Conservation (phyloP, 345 rosid species). For the Syzygium aromaticum region DNA sequence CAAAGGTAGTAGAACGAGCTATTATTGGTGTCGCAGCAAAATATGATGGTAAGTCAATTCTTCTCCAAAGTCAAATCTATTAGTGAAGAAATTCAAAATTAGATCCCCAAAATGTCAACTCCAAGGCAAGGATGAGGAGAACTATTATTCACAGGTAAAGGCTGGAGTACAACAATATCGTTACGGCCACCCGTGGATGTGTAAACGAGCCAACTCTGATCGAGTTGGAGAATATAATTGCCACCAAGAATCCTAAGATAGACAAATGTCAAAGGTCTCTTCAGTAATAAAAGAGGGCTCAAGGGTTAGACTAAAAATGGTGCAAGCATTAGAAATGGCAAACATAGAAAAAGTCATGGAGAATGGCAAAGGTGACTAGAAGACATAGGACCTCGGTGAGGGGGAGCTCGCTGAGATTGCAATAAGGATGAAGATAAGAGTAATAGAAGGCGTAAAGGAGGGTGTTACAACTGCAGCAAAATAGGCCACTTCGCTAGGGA, state of each 20-base stretch:
- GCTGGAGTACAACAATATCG: not conserved
- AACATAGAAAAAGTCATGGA: not conserved
- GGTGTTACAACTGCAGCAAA: not conserved
- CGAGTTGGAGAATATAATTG: conserved; percentile 2
- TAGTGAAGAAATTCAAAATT: no score
- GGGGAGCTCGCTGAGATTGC: not conserved
- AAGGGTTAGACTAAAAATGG: not conserved
- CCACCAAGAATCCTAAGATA: not conserved
- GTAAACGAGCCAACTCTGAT: not conserved
- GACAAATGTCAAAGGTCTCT: not conserved
- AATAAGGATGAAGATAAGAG: not conserved
- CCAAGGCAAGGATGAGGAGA: not conserved
- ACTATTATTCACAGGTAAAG: not conserved
- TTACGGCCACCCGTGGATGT: not conserved
- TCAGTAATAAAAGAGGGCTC: not conserved
- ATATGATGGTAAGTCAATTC: no score
- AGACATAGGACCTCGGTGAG: not conserved
- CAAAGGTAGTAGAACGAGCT: no score
- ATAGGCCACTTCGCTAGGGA: not conserved
- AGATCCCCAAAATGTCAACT: no score
- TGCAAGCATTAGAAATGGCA: not conserved
- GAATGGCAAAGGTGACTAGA: not conserved
- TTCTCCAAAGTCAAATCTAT: no score
- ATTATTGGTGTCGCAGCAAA: no score
- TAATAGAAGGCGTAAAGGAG: not conserved